A percentile compares a stretch with the other conserved stretches of the same genome.
Evolutionary conservation across 176 grass and related monocot genomes (phyloP).

Genomic region (Oryza longistaminata): DNA sequence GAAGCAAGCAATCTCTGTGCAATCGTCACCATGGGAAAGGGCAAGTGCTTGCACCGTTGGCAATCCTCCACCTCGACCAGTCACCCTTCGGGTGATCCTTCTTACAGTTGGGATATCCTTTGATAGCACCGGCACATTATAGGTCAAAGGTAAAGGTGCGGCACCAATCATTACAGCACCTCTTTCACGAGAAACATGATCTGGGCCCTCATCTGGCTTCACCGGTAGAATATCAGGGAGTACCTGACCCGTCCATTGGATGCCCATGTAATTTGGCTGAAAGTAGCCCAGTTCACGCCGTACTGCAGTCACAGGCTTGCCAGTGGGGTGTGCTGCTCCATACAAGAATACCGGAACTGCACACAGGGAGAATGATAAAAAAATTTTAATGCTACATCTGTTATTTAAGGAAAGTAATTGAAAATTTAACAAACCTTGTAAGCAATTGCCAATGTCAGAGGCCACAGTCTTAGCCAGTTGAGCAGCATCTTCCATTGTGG

Average conservation of each 20-base stretch:
- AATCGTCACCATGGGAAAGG: constrained; percentile 51
- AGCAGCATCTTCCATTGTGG: constrained; percentile 58
- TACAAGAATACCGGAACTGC: constrained; percentile 80
- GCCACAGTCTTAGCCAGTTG: constrained; percentile 57
- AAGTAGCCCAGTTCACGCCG: constrained; percentile 69
- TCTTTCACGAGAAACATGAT: constrained; percentile 29
- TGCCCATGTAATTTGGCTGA: constrained; percentile 42
- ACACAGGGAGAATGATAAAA: neutral
- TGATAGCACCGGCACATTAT: constrained; percentile 61
- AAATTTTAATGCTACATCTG: neutral
- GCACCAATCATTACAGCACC: constrained; percentile 57
- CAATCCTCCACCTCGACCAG: constrained; percentile 53
- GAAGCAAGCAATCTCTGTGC: constrained; percentile 74
- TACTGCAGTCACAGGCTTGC: constrained; percentile 44
- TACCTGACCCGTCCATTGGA: constrained; percentile 60
- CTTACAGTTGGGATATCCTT: constrained; percentile 51
- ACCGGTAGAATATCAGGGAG: constrained; percentile 46
- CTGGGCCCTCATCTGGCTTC: constrained; percentile 58
- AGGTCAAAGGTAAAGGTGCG: constrained; percentile 43
- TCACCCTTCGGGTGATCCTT: constrained; percentile 56
- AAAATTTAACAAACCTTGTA: constrained; percentile 47
- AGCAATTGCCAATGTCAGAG: constrained; percentile 51
- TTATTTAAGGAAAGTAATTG: neutral
- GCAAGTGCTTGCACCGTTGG: constrained; percentile 66
- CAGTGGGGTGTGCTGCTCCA: constrained; percentile 52